A percentile compares a stretch with the other conserved stretches of the same genome.
These are phyloP conservation scores for Pseudonitzschia multiseries DNA, from an alignment of 108 stramenopile species.

Conservation along the genomic window DNA sequence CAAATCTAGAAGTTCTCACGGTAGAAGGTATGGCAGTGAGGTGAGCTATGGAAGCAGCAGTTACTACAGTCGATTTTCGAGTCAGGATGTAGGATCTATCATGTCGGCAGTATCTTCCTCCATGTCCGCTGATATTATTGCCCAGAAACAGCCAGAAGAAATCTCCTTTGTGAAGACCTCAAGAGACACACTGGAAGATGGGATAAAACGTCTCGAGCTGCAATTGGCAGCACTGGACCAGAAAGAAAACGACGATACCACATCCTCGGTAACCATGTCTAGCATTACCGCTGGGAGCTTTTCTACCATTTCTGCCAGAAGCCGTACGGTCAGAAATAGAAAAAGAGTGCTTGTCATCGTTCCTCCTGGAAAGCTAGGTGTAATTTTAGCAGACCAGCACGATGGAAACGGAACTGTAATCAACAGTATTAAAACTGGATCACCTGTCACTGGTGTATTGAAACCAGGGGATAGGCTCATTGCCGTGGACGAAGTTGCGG, in stretches of 20 bases:
- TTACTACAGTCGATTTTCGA: constrained; percentile 6
- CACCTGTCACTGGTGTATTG: constrained; percentile 33
- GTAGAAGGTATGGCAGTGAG: constrained; percentile 11
- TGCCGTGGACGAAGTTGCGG: constrained; percentile 56
- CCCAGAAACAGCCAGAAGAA: constrained; percentile 9
- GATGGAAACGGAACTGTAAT: constrained; percentile 52
- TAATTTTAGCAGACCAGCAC: constrained; percentile 63
- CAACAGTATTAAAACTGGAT: constrained; percentile 34
- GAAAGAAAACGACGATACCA: constrained; percentile 14
- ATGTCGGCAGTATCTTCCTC: constrained; percentile 15
- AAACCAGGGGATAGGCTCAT: constrained; percentile 46
- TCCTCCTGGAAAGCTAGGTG: constrained; percentile 72
- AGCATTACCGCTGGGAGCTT: constrained; percentile 29
- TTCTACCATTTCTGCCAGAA: constrained; percentile 14
- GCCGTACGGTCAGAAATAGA: constrained; percentile 10
- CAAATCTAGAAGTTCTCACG: neutral
- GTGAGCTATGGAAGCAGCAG: constrained; percentile 13
- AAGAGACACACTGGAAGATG: constrained; percentile 23
- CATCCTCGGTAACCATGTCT: constrained; percentile 23
- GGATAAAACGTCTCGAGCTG: constrained; percentile 34
- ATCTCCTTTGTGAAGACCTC: constrained; percentile 15
- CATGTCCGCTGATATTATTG: constrained; percentile 15
- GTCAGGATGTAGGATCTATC: neutral
- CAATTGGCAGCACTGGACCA: constrained; percentile 34
- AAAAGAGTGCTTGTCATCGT: constrained; percentile 36